Base-by-base conservation (phyloP, 2,329 filamentous ascomycete genomes). In the Hymenoscyphus scutula region DNA sequence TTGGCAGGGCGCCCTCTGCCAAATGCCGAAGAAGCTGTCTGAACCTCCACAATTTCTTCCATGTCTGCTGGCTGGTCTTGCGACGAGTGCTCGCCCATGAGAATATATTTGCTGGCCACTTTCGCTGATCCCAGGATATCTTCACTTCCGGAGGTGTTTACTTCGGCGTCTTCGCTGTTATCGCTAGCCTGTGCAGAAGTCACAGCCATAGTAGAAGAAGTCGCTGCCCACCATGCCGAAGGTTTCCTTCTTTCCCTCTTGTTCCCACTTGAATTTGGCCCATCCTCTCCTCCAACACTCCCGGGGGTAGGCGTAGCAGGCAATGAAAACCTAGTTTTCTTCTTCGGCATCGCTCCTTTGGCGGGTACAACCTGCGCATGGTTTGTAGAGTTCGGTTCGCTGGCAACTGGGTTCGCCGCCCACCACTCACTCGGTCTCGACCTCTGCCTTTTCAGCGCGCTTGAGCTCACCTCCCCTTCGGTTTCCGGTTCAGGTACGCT, bases 1-100 rank as follows among this genome's bases (percentile, higher is more conserved):
- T 34, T 54, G 15, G 58, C n/a, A 25, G 25, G 41, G 23, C 45
- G 45, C 3, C 48, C 30, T 53, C 63, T 68, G 25, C 59, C 65
- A 41, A 69, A 62, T 27, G 60, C 61, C 45, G 70, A 71, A 19
- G 67, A 65, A 59, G 68, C 70, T 17, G 62, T 60, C 60, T 69
- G 64, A 13, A 68, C 59, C 51, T 61, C 64, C 56, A 68, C 34
- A 19, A 59, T 38, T 61, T 61, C 57, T 56, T 59, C 54, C n/a
- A 32, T 55, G n/a, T 48, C 56, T 60, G 48, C 15, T 48, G 29
- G 4, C 11, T 59, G 25, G 60, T 54, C 30, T 23, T 25, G 45
- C 19, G 19, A 11, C 11, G 13, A 25, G 23, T 7, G 8, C 19
- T 23, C 45, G n/a, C 41, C 41, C 23, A 19, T 51, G 19, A 13